These are phyloP conservation scores for Vitis riparia DNA, from an alignment of 164 flowering plant genomes.

Conservation along the genomic window DNA sequence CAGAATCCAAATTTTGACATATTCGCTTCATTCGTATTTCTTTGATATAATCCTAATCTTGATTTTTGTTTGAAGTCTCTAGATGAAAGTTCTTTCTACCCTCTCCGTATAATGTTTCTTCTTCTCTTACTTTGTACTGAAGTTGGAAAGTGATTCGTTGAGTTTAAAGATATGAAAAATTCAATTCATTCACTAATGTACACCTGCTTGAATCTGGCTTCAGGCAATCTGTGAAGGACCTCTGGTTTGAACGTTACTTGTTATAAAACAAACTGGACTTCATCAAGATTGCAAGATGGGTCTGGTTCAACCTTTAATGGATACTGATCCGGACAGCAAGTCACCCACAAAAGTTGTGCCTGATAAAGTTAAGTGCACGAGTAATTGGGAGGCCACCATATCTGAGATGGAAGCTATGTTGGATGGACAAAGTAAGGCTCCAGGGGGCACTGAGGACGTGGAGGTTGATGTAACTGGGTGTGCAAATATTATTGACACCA, in stretches of 20 bases:
- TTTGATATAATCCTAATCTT: too few relatives aligned
- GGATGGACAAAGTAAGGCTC: slow-evolving; percentile 26
- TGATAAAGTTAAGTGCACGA: slow-evolving; percentile 27
- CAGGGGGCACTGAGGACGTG: slow-evolving; percentile 21
- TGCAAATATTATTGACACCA: slow-evolving; percentile 19
- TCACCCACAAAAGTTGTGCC: slow-evolving; percentile 13
- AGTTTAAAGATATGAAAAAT: background rate
- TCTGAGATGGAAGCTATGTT: slow-evolving; percentile 25
- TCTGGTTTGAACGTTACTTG: background rate
- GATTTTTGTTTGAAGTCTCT: too few relatives aligned
- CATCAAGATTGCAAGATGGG: slow-evolving; percentile 24
- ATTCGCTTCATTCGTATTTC: too few relatives aligned
- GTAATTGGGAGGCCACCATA: slow-evolving; percentile 33
- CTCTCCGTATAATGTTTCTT: background rate
- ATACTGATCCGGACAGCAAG: slow-evolving; percentile 11
- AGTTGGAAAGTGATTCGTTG: background rate
- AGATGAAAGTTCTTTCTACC: background rate
- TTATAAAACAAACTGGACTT: background rate
- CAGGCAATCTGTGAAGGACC: background rate
- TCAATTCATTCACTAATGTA: background rate
- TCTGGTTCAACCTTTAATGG: slow-evolving; percentile 32
- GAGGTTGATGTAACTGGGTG: slow-evolving; percentile 50
- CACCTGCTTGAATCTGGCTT: background rate
- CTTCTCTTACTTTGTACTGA: background rate
- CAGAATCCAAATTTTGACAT: too few relatives aligned